These are phyloP conservation scores for Leavenworthia alabamica DNA, from an alignment of 345 rosid species.

Conservation along the genomic window DNA sequence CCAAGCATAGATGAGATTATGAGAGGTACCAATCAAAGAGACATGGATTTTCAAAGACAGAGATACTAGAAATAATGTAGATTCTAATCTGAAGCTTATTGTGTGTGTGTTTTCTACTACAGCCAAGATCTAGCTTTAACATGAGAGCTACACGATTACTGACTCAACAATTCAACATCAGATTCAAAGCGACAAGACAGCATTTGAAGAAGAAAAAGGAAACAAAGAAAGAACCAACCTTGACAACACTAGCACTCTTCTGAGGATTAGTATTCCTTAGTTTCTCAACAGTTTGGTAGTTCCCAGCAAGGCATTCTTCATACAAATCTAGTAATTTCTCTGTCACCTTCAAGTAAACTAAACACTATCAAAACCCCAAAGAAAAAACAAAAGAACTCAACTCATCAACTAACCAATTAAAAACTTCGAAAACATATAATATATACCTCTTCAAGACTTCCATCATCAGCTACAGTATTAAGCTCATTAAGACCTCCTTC, in stretches of 20 bases:
- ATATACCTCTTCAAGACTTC: conserved; percentile 77
- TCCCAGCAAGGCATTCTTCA: conserved; percentile 62
- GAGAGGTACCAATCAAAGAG: too few species aligned
- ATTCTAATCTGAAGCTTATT: too few species aligned
- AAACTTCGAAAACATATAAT: not conserved
- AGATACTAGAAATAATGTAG: too few species aligned
- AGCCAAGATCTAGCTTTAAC: too few species aligned
- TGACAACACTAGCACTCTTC: conserved; percentile 36
- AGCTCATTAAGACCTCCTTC: conserved; percentile 55
- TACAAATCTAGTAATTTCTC: conserved; percentile 71
- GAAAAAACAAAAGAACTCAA: not conserved
- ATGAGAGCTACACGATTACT: too few species aligned
- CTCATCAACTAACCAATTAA: not conserved
- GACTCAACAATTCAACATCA: too few species aligned
- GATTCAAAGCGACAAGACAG: not conserved
- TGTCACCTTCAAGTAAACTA: conserved; percentile 54
- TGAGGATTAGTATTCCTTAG: conserved; percentile 41
- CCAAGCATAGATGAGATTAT: not conserved
- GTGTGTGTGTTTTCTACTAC: too few species aligned
- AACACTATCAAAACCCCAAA: too few species aligned
- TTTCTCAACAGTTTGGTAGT: conserved; percentile 47
- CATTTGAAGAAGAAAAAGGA: too few species aligned
- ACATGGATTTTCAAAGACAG: too few species aligned
- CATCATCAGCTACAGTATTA: conserved; percentile 66
- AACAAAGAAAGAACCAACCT: too few species aligned